phyloP scores from a whole-genome alignment of 495 filamentous ascomycete species.

The Penicillium simplicissimum region DNA sequence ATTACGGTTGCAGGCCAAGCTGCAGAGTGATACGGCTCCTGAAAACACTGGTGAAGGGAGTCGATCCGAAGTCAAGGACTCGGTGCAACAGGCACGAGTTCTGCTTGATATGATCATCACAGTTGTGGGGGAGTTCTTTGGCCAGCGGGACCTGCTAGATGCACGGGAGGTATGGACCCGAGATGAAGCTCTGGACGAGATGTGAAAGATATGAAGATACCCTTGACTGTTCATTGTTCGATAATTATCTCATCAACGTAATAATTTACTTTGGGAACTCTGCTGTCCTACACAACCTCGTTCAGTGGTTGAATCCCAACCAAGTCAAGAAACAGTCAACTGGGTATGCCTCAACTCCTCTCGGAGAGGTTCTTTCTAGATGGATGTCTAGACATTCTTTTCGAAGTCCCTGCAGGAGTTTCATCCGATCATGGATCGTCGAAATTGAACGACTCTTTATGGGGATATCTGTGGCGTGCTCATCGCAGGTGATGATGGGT shows the following conservation, averaged over 20 bases:
- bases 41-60: constrained; percentile 8
- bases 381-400: background rate
- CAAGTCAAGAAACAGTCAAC: too few species aligned
- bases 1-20: constrained; percentile 53
- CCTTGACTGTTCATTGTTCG: constrained; percentile 9
- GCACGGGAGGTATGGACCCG: constrained; percentile 57
- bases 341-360: background rate
- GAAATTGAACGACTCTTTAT: background rate
- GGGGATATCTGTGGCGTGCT: background rate
- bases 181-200: background rate
- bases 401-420: background rate
- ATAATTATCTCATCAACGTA: background rate
- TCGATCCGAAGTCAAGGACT: constrained; percentile 14
- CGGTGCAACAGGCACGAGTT: constrained; percentile 35
- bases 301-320: too few species aligned
- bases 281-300: too few species aligned
- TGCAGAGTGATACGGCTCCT: constrained; percentile 30
- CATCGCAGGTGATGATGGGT: constrained; percentile 4
- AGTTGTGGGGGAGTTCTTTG: constrained; percentile 84
- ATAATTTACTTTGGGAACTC: background rate
- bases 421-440: too few species aligned
- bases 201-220: constrained; percentile 18
- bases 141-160: constrained; percentile 82
- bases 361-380: background rate
- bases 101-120: constrained; percentile 92